Evolutionary conservation across 495 filamentous ascomycete species (phyloP).

Genomic region (Penicilliopsis zonata): DNA sequence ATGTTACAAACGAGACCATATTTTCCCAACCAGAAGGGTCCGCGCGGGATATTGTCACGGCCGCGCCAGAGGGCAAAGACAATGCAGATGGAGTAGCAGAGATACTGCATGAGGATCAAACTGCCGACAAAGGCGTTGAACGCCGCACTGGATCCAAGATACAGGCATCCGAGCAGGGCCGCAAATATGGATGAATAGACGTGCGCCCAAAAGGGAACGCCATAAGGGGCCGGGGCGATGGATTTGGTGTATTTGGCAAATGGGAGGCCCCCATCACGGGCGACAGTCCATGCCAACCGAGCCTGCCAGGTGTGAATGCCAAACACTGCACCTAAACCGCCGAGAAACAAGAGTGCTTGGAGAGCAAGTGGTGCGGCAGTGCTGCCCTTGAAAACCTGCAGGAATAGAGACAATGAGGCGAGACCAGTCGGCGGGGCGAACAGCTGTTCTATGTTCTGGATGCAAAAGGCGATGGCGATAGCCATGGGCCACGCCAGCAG

Average conservation of each 20-base stretch:
- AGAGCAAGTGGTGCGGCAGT: slow-evolving; percentile 14
- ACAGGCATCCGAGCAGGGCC: slow-evolving; percentile 34
- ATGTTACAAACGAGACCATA: slow-evolving; percentile 32
- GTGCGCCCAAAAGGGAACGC: slow-evolving; percentile 28
- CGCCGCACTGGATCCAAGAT: slow-evolving; percentile 30
- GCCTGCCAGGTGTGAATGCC: slow-evolving; percentile 26
- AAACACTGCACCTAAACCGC: slow-evolving; percentile 14
- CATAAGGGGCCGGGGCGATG: slow-evolving; percentile 8
- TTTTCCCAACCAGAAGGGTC: slow-evolving; percentile 28
- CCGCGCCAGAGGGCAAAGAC: slow-evolving; percentile 32
- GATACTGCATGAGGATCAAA: slow-evolving; percentile 34
- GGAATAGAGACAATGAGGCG: slow-evolving; percentile 12
- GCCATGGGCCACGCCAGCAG: slow-evolving; percentile 12
- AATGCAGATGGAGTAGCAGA: slow-evolving; percentile 36
- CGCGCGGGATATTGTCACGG: slow-evolving; percentile 31
- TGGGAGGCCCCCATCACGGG: slow-evolving; percentile 19
- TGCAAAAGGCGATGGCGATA: slow-evolving; percentile 17
- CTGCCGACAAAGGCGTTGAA: slow-evolving; percentile 42
- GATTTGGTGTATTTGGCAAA: slow-evolving; percentile 6
- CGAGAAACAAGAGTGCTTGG: slow-evolving; percentile 13
- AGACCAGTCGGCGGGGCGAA: slow-evolving; percentile 10
- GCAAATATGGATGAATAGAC: slow-evolving; percentile 32
- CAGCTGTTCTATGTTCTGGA: slow-evolving; percentile 9
- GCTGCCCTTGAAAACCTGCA: slow-evolving; percentile 14
- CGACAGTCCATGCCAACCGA: slow-evolving; percentile 28